phyloP scores from a whole-genome alignment of 2,329 filamentous ascomycete species.

The Epicoccum sorghinum region DNA sequence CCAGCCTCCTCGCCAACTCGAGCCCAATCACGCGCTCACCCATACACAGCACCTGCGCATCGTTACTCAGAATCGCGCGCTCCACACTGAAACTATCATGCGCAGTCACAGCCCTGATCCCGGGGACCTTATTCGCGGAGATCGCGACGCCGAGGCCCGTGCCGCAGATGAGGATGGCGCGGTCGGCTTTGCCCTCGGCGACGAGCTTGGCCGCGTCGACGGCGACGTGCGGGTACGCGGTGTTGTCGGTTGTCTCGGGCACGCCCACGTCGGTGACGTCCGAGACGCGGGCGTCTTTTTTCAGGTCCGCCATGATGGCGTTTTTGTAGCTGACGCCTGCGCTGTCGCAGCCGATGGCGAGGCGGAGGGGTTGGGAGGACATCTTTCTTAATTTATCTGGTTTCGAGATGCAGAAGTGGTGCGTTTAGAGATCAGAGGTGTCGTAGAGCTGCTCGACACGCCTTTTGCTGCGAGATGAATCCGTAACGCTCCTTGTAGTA shows the following conservation, averaged over 20 bases:
- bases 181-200: slow-evolving; percentile 69
- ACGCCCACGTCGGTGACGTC: slow-evolving; percentile 78
- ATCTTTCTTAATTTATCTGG: slow-evolving; percentile 10
- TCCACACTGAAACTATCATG: slow-evolving; percentile 88
- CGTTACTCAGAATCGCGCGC: slow-evolving; percentile 79
- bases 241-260: slow-evolving; percentile 70
- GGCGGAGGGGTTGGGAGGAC: slow-evolving; percentile 53
- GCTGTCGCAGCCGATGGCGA: slow-evolving; percentile 70
- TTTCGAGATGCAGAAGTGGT: neutral
- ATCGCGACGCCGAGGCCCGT: slow-evolving; percentile 89
- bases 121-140: slow-evolving; percentile 85
- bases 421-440: slow-evolving; percentile 36
- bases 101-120: slow-evolving; percentile 84
- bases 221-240: slow-evolving; percentile 80
- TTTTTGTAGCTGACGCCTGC: slow-evolving; percentile 81
- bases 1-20: slow-evolving; percentile 78
- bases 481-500: slow-evolving; percentile 15
- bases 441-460: slow-evolving; percentile 41
- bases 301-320: slow-evolving; percentile 74
- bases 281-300: slow-evolving; percentile 69
- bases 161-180: slow-evolving; percentile 82
- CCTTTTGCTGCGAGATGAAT: slow-evolving; percentile 15
- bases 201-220: slow-evolving; percentile 73
- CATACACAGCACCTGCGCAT: slow-evolving; percentile 86
- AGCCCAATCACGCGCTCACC: slow-evolving; percentile 83